Conservation (phyloP, 441 rosid species). For the Pelargonium australe region DNA sequence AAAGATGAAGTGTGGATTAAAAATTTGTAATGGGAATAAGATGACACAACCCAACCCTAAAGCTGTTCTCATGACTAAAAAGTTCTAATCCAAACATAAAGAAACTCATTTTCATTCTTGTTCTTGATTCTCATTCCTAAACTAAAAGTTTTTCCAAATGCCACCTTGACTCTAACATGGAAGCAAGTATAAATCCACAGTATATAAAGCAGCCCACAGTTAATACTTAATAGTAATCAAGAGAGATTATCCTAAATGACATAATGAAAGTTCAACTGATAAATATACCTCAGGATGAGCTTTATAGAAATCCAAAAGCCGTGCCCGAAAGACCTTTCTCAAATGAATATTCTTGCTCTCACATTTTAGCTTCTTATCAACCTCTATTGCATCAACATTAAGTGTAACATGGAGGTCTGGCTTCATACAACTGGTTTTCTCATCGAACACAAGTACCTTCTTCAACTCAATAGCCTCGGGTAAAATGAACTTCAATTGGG, state of each 20-base stretch:
- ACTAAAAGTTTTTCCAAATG: no score
- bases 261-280: not conserved
- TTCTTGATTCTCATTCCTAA: not conserved
- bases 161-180: not conserved
- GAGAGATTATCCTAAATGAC: not conserved
- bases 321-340: constrained; percentile 49
- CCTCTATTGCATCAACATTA: constrained; percentile 42
- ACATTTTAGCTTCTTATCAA: constrained; percentile 26
- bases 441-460: constrained; percentile 49
- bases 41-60: no score
- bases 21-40: no score
- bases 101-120: no score
- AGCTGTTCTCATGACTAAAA: no score
- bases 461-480: constrained; percentile 71
- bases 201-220: not conserved
- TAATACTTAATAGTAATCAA: not conserved
- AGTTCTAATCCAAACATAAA: no score
- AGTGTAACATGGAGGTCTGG: constrained; percentile 64
- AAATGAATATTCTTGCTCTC: constrained; percentile 37
- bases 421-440: constrained; percentile 63
- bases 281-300: constrained; percentile 58
- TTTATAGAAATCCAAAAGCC: constrained; percentile 47
- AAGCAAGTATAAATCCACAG: not conserved
- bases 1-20: no score
- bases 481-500: constrained; percentile 61